Conservation (phyloP, 768 basidiomycete genomes). For the Amanita pallidorosea region DNA sequence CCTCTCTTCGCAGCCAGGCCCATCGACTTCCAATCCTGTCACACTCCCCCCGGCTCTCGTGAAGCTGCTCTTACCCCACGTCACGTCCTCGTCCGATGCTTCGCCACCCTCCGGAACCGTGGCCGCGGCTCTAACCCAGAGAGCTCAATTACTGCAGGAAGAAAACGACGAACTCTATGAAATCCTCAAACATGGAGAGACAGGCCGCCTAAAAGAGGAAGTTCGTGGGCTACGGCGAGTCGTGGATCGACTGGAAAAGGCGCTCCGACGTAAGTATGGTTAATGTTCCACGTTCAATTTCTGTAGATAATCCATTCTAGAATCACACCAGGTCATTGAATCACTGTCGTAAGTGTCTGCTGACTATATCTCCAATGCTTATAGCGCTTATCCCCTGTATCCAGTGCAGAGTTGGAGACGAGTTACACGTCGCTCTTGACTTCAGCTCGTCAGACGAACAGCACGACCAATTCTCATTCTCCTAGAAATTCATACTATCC, state of each 20-base stretch:
- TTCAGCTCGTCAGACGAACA: slow-evolving; percentile 30
- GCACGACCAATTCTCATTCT: slow-evolving; percentile 29
- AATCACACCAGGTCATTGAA: slow-evolving; percentile 66
- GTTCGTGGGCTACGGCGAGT: slow-evolving; percentile 57
- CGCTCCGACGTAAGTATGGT: slow-evolving; percentile 55
- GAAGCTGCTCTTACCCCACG: slow-evolving; percentile 58
- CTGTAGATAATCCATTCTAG: slow-evolving; percentile 24
- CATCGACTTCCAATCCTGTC: slow-evolving; percentile 49
- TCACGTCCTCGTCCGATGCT: slow-evolving; percentile 31
- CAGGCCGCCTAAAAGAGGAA: slow-evolving; percentile 75
- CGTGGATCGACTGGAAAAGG: slow-evolving; percentile 60
- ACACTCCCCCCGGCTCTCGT: slow-evolving; percentile 64
- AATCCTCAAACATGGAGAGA: slow-evolving; percentile 62
- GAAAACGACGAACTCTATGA: slow-evolving; percentile 85
- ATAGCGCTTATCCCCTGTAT: slow-evolving; percentile 4
- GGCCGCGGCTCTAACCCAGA: slow-evolving; percentile 63
- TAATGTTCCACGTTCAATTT: slow-evolving; percentile 1
- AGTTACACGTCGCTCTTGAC: slow-evolving; percentile 53
- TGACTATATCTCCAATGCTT: slow-evolving; percentile 5
- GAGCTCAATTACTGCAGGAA: slow-evolving; percentile 63
- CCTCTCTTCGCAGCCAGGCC: slow-evolving; percentile 47
- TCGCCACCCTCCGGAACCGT: slow-evolving; percentile 42
- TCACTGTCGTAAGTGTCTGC: slow-evolving; percentile 54
- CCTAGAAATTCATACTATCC: slow-evolving; percentile 36
- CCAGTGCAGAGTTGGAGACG: slow-evolving; percentile 69